These are phyloP conservation scores for Epicoccum nigrum DNA, from an alignment of 2,329 filamentous ascomycete species.

Conservation along the genomic window DNA sequence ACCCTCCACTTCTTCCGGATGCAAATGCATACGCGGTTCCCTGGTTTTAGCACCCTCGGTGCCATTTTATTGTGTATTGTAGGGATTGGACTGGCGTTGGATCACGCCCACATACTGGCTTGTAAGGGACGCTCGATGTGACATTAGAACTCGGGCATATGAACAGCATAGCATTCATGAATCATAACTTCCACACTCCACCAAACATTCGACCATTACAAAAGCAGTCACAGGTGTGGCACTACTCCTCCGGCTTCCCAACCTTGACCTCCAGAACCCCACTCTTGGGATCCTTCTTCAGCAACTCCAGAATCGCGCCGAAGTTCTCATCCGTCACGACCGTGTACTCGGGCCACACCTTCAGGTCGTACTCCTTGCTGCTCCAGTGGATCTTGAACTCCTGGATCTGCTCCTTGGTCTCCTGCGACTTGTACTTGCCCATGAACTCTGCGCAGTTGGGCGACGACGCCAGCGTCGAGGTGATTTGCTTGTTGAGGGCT, in stretches of 20 bases:
- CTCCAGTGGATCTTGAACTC: constrained; percentile 43
- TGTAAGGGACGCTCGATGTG: not conserved
- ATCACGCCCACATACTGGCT: not conserved
- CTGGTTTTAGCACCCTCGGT: not conserved
- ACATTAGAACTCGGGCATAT: not conserved
- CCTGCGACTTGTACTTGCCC: constrained; percentile 37
- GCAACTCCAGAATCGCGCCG: constrained; percentile 35
- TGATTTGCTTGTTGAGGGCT: constrained; percentile 41
- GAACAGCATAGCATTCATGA: constrained; percentile 12
- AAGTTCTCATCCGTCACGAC: constrained; percentile 42
- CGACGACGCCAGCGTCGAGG: constrained; percentile 23
- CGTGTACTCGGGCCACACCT: constrained; percentile 45
- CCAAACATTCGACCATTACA: not conserved
- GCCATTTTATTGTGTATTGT: constrained; percentile 11
- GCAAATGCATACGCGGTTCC: not conserved
- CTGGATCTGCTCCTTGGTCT: constrained; percentile 34
- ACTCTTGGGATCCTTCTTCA: constrained; percentile 31
- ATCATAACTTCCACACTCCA: constrained; percentile 1
- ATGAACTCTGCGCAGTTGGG: constrained; percentile 40
- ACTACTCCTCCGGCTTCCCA: constrained; percentile 31
- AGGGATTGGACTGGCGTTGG: constrained; percentile 2
- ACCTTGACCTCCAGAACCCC: constrained; percentile 44
- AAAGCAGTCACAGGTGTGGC: not conserved
- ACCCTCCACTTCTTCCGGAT: constrained; percentile 40
- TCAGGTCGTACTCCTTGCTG: constrained; percentile 33